phyloP scores from a whole-genome alignment of 2,329 filamentous ascomycete species.

The Colletotrichum filicis region DNA sequence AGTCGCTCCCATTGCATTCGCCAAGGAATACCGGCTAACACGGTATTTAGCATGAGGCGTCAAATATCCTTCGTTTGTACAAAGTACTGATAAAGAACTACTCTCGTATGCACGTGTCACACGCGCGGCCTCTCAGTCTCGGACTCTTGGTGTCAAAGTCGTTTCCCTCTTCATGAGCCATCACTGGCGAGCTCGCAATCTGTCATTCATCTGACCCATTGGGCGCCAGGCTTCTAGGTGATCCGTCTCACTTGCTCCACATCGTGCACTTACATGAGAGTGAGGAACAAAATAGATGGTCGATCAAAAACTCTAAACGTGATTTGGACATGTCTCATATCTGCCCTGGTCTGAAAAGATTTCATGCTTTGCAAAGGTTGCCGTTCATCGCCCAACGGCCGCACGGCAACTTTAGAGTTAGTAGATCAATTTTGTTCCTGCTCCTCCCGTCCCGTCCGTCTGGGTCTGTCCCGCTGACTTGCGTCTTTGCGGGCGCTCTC shows the following conservation, averaged over 20 bases:
- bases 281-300: not conserved
- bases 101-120: no score
- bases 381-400: not conserved
- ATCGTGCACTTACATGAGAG: no score
- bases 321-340: not conserved
- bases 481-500: constrained; percentile 35
- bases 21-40: not conserved
- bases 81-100: not conserved
- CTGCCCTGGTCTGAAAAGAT: not conserved
- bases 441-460: constrained; percentile 12
- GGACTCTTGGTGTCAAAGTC: no score
- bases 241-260: no score
- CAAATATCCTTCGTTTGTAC: not conserved
- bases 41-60: not conserved
- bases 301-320: not conserved
- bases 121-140: no score
- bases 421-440: constrained; percentile 5
- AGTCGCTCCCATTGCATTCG: not conserved
- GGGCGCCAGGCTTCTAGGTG: no score
- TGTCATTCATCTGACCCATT: no score
- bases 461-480: constrained; percentile 21
- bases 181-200: not conserved
- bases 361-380: not conserved
- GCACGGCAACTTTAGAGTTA: not conserved
- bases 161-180: not conserved